Percentiles rank a stretch among this genome's conserved stretches.
phyloP scores from a whole-genome alignment of 257 asterid genomes.

The Capsicum pubescens region DNA sequence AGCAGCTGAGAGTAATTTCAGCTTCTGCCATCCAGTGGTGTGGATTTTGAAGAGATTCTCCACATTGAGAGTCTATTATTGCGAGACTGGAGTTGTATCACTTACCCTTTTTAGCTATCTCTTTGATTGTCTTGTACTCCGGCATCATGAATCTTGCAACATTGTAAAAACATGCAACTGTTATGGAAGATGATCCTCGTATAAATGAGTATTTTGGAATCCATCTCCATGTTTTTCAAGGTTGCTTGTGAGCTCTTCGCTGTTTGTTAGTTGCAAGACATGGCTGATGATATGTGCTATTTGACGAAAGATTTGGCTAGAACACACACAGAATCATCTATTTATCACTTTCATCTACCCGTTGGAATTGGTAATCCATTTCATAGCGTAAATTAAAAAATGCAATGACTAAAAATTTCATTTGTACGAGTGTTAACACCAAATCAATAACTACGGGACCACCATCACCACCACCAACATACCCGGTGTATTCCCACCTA shows the following conservation, averaged over 20 bases:
- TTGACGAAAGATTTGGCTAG: neutral
- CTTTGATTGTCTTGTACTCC: neutral
- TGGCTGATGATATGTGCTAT: neutral
- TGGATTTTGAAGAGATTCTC: constrained; percentile 10
- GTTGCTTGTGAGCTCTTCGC: no score
- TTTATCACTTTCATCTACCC: neutral
- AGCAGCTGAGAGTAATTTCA: neutral
- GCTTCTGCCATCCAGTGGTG: constrained; percentile 11
- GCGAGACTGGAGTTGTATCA: neutral
- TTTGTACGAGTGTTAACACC: no score
- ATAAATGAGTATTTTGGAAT: neutral
- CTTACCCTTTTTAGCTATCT: neutral
- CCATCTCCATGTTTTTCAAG: neutral
- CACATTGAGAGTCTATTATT: neutral
- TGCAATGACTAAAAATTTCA: neutral
- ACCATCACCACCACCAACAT: no score
- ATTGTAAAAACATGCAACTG: constrained; percentile 8
- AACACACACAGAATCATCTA: neutral
- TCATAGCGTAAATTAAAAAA: neutral
- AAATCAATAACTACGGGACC: neutral
- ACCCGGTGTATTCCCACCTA: no score
- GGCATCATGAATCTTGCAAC: neutral
- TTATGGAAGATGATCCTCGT: constrained; percentile 4
- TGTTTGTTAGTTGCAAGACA: no score
- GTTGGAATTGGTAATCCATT: neutral